Base-by-base conservation (phyloP, 1,284 basidiomycete genomes). In the Kwoniella shivajii region DNA sequence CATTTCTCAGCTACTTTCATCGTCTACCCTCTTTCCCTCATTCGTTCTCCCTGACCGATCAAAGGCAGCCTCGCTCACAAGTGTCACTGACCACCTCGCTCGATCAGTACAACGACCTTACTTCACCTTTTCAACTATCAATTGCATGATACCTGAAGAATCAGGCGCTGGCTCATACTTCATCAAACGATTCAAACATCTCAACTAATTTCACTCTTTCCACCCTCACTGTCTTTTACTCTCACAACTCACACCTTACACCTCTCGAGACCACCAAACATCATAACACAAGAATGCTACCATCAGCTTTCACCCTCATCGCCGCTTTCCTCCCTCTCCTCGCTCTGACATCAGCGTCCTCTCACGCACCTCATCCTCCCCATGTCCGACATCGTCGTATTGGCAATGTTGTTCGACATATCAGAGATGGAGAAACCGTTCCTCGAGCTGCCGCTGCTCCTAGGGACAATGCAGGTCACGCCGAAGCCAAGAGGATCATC, bases 291-390 rank as follows among this genome's bases (percentile, higher is more conserved):
- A 45, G 38, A 6, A 72, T 72, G 69, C 61, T 69, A 49, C 58
- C 68, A 39, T 44, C 62, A 44, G 57, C 64, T 48, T 22, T 65
- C 55, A 57, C 65, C 43, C 33, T 71, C 53, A 55, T 73, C 41
- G 58, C 65, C 41, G 52, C 66, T 29, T 47, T 71, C 44, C 63
- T 72, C 9, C 72, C 71, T 9, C 62, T 71, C 31, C 59, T 74
- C 36, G 60, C 59, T 0, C 31, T 63, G 16, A 60, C 52, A 6
- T 50, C 52, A 30, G 54, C 54, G 2, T 58, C 59, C 43, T 48
- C 54, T 34, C 61, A 57, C 44, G 33, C 54, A n/a, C 59, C 56
- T 45, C 56, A 58, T 34, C 60, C 63, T 10, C 56, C 64, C 20
- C 65, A 68, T 45, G 46, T 61, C 20, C 56, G 68, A 34, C 70